A percentile compares a stretch with the other conserved stretches of the same genome.
These are phyloP conservation scores for Cornus suecica DNA, from an alignment of 148 eudicot species.

Conservation along the genomic window DNA sequence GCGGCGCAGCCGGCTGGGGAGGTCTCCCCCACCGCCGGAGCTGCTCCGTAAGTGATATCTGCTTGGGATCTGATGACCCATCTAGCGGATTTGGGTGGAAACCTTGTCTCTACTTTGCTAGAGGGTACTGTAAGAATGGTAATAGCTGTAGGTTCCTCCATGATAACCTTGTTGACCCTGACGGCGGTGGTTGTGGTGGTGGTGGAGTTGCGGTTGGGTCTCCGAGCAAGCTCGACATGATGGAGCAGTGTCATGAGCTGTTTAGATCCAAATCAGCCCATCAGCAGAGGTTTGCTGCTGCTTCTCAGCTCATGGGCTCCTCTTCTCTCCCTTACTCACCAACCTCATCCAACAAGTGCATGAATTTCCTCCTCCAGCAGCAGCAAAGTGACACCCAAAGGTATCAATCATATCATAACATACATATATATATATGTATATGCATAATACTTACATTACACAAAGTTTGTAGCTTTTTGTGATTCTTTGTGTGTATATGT, in stretches of 20 bases:
- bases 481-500: no score
- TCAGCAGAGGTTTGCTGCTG: slow-evolving; percentile 55
- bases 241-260: slow-evolving; percentile 76
- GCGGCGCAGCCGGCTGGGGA: slow-evolving; percentile 12
- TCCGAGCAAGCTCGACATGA: slow-evolving; percentile 51
- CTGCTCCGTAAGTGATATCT: slow-evolving; percentile 69
- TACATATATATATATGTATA: not conserved
- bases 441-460: no score
- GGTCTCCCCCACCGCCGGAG: slow-evolving; percentile 56
- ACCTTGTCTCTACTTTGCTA: slow-evolving; percentile 77
- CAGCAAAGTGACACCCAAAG: slow-evolving; percentile 72
- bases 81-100: slow-evolving; percentile 64
- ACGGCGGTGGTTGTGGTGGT: no score
- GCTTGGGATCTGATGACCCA: slow-evolving; percentile 45
- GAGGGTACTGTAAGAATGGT: slow-evolving; percentile 94
- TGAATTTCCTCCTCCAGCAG: slow-evolving; percentile 59
- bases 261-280: slow-evolving; percentile 72
- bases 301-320: slow-evolving; percentile 50
- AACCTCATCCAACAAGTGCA: slow-evolving; percentile 30
- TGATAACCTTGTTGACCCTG: slow-evolving; percentile 27
- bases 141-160: slow-evolving; percentile 69
- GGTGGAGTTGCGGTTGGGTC: slow-evolving; percentile 57
- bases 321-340: slow-evolving; percentile 41
- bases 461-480: no score
- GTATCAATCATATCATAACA: no score